A percentile compares a stretch with the other conserved stretches of the same genome.
These are phyloP conservation scores for Steccherinum ochraceum DNA, from an alignment of 768 basidiomycete genomes.

Conservation along the genomic window DNA sequence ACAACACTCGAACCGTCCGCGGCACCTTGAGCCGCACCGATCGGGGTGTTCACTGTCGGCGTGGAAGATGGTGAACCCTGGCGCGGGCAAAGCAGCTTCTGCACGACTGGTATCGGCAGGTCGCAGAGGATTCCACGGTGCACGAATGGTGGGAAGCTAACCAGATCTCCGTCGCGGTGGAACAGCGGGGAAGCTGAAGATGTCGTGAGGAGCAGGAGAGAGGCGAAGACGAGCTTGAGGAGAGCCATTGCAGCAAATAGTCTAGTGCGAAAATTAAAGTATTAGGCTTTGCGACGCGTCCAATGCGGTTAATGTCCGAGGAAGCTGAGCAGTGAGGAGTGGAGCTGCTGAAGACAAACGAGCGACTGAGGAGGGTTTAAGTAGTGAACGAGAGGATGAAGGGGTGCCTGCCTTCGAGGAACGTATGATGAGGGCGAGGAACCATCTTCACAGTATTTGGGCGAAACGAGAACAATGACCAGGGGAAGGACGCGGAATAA, in stretches of 20 bases:
- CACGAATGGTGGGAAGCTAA: conserved; percentile 29
- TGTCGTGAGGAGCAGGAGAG: conserved; percentile 6
- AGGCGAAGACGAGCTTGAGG: conserved; percentile 1
- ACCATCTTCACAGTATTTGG: conserved; percentile 6
- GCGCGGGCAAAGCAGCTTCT: conserved; percentile 36
- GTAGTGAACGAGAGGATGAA: conserved; percentile 12
- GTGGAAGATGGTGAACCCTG: conserved; percentile 16
- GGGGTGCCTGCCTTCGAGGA: conserved; percentile 7
- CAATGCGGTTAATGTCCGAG: not conserved
- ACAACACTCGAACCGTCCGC: conserved; percentile 40
- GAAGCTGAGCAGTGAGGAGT: conserved; percentile 5
- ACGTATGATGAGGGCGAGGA: conserved; percentile 3
- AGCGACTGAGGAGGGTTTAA: not conserved
- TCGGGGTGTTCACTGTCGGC: conserved; percentile 34
- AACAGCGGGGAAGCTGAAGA: conserved; percentile 9
- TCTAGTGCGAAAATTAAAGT: conserved; percentile 1
- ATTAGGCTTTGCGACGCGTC: not conserved
- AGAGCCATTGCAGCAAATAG: conserved; percentile 9
- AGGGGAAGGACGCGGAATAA: conserved; percentile 3
- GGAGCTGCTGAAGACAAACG: conserved; percentile 2
- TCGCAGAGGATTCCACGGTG: conserved; percentile 40
- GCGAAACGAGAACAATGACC: conserved; percentile 16
- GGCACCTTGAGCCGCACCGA: conserved; percentile 54
- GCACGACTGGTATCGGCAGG: conserved; percentile 32
- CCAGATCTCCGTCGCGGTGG: conserved; percentile 12